Base-by-base conservation (phyloP, 2,329 filamentous ascomycete genomes). In the Fusarium annulatum region DNA sequence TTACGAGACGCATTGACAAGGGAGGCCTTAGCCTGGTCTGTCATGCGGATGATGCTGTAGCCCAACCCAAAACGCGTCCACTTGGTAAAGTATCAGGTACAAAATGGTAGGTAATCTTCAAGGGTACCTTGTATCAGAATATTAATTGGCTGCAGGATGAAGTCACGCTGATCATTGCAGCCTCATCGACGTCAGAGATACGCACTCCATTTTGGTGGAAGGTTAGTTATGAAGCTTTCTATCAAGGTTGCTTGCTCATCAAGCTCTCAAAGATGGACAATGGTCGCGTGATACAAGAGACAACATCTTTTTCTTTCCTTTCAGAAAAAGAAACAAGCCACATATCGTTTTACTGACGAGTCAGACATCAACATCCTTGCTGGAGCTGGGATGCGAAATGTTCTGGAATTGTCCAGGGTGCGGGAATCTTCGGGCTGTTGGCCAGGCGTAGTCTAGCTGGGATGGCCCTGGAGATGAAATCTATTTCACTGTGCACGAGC, bases 121-220 rank as follows among this genome's bases (percentile, higher is more conserved):
- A 69, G 69, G 76, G 33, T 76, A 76, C 76, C 72, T 65, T 66
- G 74, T 30, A 36, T 14, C 62, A 58, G 66, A 53, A 58, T 58
- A 56, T 55, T 42, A 52, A 58, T 45, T 51, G 55, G 74, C 65
- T 77, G 76, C 73, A 76, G 59, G 64, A 72, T 76, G 73, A 78
- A 77, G 76, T 78, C 76, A 76, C 73, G 56, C 41, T 66, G 75
- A 67, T 69, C 64, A 66, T 59, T 59, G 66, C 41, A 61, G 57
- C 49, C 57, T 62, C 70, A 62, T 65, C 69, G 56, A 73, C 69
- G 60, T 72, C 73, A 75, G 74, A 71, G 49, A 46, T 56, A 64
- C 59, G 72, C 65, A 67, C 18, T 46, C 21, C 21, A 59, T 59
- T 49, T 21, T 30, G 28, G 28, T 42, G 7, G n/a, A 9, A 16